A percentile compares a stretch with the other conserved stretches of the same genome.
phyloP scores from a whole-genome alignment of 371 early-diverging fungal species.

The Syncephalastrum sp. region DNA sequence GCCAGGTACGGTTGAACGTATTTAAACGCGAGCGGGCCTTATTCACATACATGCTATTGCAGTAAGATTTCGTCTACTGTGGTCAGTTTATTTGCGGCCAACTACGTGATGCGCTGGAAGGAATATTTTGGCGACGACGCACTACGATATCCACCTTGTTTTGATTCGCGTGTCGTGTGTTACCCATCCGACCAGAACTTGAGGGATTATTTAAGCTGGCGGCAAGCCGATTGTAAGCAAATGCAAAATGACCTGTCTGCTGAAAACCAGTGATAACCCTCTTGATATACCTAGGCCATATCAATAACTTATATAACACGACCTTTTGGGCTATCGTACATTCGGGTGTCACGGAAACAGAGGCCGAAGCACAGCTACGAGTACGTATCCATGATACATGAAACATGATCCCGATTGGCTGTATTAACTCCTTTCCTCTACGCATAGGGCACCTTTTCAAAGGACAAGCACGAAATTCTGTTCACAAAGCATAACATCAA shows the following conservation, averaged over 20 bases:
- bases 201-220: slow-evolving; percentile 92
- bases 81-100: slow-evolving; percentile 83
- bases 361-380: slow-evolving; percentile 65
- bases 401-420: no score
- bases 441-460: slow-evolving; percentile 75
- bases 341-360: slow-evolving; percentile 59
- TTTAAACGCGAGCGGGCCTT: not conserved
- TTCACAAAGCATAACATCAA: slow-evolving; percentile 84
- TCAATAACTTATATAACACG: slow-evolving; percentile 91
- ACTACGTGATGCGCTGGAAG: slow-evolving; percentile 83
- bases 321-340: slow-evolving; percentile 92
- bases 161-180: slow-evolving; percentile 87
- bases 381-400: slow-evolving; percentile 37
- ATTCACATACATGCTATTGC: slow-evolving; percentile 1
- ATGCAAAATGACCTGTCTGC: no score
- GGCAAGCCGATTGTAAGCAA: slow-evolving; percentile 88
- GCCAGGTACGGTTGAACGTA: slow-evolving; percentile 44
- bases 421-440: not conserved
- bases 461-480: slow-evolving; percentile 89
- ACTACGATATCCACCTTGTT: slow-evolving; percentile 82
- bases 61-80: slow-evolving; percentile 87
- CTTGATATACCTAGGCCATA: slow-evolving; percentile 52
- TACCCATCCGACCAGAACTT: slow-evolving; percentile 83
- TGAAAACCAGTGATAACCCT: no score
- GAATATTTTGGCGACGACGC: slow-evolving; percentile 65